Base-by-base conservation (phyloP, 2,329 filamentous ascomycete genomes). In the Fusarium nanum region DNA sequence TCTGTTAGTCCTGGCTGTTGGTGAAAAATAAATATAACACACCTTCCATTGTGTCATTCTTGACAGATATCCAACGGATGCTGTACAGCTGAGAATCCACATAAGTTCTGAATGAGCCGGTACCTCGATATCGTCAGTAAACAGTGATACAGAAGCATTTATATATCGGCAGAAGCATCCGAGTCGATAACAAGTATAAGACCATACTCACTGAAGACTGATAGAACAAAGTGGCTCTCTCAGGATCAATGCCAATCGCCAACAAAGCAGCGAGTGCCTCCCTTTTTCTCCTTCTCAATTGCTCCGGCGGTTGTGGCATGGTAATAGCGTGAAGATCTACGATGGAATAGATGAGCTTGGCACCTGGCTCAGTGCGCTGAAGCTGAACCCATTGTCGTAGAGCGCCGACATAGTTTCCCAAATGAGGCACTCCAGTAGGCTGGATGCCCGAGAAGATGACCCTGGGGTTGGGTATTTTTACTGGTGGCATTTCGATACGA, bases 1-100 rank as follows among this genome's bases (percentile, higher is more conserved):
- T 22, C 7, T 28, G 22, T 76, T 27, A 76, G 55, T 10, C 4
- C 1, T 32, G 14, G 13, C n/a, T 46, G 34, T 14, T 25, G 4
- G 16, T 20, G 30, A 13, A 10, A 5, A 12, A n/a, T 10, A 25
- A 10, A 13, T 34, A 32, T 22, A 6, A 46, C 22, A 52, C 62
- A 93, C 93, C 89, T 99, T 99, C 94, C 96, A 99, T 80, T 98
- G 96, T 28, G 96, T 98, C 96, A 99, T 99, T n/a, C 96, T 87
- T 12, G 92, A 92, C n/a, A 99, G 83, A 81, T 97, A 97, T 41
- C 96, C 96, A 80, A 96, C 94, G 7, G 93, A 95, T 25, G 96
- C 93, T 55, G 92, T 92, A 72, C 94, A 98, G 77, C 93, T 95
- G 67, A 99, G 82, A 76, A 98, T 94, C 96, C 96, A 99, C 92